phyloP scores from a whole-genome alignment of 2,329 filamentous ascomycete genomes.

The Diaporthe batatas region DNA sequence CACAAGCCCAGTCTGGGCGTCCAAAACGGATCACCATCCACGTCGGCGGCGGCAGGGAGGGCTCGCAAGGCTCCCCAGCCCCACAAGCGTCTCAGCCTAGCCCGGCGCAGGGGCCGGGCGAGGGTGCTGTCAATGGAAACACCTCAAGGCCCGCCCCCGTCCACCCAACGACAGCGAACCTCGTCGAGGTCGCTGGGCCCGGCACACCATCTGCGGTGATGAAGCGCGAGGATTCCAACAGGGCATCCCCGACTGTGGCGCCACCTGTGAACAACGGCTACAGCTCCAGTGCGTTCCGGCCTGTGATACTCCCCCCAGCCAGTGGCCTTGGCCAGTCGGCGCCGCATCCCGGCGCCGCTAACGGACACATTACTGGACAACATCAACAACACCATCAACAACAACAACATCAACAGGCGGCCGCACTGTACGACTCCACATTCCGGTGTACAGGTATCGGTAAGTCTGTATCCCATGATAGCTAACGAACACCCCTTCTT shows the following conservation, averaged over 20 bases:
- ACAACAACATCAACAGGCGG: slow-evolving; percentile 11
- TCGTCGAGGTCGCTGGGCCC: slow-evolving; percentile 54
- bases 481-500: slow-evolving; percentile 39
- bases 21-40: slow-evolving; percentile 79
- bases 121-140: slow-evolving; percentile 51
- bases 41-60: slow-evolving; percentile 70
- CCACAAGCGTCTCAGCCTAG: slow-evolving; percentile 53
- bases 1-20: slow-evolving; percentile 56
- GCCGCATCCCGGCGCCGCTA: slow-evolving; percentile 36
- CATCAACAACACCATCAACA: slow-evolving; percentile 14
- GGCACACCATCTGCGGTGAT: slow-evolving; percentile 59
- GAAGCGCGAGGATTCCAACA: slow-evolving; percentile 55
- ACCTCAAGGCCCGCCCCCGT: slow-evolving; percentile 41
- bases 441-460: slow-evolving; percentile 41
- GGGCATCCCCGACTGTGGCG: slow-evolving; percentile 49
- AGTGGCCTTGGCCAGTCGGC: slow-evolving; percentile 34
- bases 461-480: slow-evolving; percentile 9
- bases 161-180: slow-evolving; percentile 41
- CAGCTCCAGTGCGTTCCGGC: slow-evolving; percentile 41
- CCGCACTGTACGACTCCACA: slow-evolving; percentile 37
- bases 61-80: slow-evolving; percentile 66
- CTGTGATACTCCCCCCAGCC: slow-evolving; percentile 40
- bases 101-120: slow-evolving; percentile 50
- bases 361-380: slow-evolving; percentile 31
- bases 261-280: slow-evolving; percentile 49